These are phyloP conservation scores for Populus hybrid DNA, from an alignment of 441 rosid species.

Conservation along the genomic window DNA sequence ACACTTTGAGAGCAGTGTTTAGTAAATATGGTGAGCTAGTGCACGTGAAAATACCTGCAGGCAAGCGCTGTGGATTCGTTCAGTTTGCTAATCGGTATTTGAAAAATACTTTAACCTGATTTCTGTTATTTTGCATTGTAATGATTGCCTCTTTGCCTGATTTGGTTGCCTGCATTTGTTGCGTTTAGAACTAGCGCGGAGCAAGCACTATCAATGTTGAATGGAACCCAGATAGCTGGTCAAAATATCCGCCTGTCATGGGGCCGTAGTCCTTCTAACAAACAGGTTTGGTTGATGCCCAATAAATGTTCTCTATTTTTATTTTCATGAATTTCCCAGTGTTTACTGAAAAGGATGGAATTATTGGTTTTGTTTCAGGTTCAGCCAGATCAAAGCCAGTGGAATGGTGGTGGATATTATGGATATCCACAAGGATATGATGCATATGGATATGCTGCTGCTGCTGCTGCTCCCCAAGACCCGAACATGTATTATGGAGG, in stretches of 20 bases:
- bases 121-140: neutral
- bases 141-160: neutral
- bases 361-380: conserved; percentile 32
- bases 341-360: neutral
- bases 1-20: neutral
- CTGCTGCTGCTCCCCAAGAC: conserved; percentile 72
- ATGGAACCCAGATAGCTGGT: conserved; percentile 84
- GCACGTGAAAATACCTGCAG: conserved; percentile 93
- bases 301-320: neutral
- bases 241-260: conserved; percentile 87
- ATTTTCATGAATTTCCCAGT: neutral
- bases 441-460: conserved; percentile 81
- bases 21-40: conserved; percentile 85
- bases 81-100: conserved; percentile 81
- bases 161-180: conserved; percentile 3
- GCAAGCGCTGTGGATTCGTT: conserved; percentile 97
- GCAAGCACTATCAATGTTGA: conserved; percentile 68
- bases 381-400: conserved; percentile 81
- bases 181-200: conserved; percentile 67
- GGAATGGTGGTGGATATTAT: conserved; percentile 64
- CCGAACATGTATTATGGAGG: conserved; percentile 88
- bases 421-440: conserved; percentile 91
- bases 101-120: neutral
- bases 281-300: conserved; percentile 54
- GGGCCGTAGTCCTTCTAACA: conserved; percentile 95